Conservation (phyloP, 768 basidiomycete genomes). For the Amanita molliuscula region DNA sequence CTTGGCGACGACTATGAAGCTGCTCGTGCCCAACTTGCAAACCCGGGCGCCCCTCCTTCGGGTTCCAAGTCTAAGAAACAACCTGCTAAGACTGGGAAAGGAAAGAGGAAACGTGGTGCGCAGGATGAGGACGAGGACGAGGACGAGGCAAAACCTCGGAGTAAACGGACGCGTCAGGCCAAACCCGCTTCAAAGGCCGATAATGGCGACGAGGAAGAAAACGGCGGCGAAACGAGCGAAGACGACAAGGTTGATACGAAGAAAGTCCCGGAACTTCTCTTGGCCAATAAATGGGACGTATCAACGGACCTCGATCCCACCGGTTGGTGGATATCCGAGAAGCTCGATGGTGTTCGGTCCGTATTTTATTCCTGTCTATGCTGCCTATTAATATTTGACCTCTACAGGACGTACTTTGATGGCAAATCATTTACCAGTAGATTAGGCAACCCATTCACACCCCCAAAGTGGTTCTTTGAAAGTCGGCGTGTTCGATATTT, state of each 20-base stretch:
- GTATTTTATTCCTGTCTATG: conserved; percentile 8
- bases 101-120: conserved; percentile 13
- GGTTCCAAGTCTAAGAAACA: conserved; percentile 7
- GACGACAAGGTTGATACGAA: conserved; percentile 18
- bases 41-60: conserved; percentile 15
- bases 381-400: not conserved
- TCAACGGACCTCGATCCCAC: conserved; percentile 42
- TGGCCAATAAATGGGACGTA: conserved; percentile 49
- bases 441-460: conserved; percentile 48
- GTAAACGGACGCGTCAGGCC: conserved; percentile 7
- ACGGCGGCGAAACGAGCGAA: conserved; percentile 1
- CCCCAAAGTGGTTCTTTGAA: conserved; percentile 47
- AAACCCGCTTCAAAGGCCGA: conserved; percentile 12
- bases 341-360: conserved; percentile 53
- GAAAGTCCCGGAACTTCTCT: conserved; percentile 32
- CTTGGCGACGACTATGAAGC: conserved; percentile 32
- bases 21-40: conserved; percentile 24
- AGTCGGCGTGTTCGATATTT: conserved; percentile 23
- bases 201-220: conserved; percentile 13
- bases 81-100: conserved; percentile 6
- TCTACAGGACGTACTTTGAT: conserved; percentile 40
- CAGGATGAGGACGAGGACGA: conserved; percentile 8
- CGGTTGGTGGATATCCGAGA: conserved; percentile 56
- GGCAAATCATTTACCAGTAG: conserved; percentile 42
- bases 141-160: not conserved